phyloP scores from a whole-genome alignment of 2,329 filamentous ascomycete genomes.

The Claviceps africana region DNA sequence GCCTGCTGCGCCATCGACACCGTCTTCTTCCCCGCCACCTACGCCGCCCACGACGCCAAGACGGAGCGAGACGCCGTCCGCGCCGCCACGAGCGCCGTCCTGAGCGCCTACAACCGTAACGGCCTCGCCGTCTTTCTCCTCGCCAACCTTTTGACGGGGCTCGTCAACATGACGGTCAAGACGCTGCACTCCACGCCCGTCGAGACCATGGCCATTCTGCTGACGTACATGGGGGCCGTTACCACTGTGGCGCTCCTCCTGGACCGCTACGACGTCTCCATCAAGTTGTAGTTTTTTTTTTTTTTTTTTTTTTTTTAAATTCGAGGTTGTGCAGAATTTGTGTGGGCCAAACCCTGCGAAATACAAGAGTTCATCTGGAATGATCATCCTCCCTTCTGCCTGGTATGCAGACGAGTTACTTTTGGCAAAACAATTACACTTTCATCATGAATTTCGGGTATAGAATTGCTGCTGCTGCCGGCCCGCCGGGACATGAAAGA shows the following conservation, averaged over 20 bases:
- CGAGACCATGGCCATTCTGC: conserved; percentile 58
- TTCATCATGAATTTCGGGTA: not conserved
- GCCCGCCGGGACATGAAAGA: not conserved
- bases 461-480: not conserved
- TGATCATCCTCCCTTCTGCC: no score
- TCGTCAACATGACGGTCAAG: conserved; percentile 75
- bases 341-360: no score
- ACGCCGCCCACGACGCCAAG: conserved; percentile 40
- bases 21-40: conserved; percentile 59
- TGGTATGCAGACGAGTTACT: no score
- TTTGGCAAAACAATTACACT: no score
- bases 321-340: no score
- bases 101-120: conserved; percentile 77
- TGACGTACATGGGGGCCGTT: conserved; percentile 55
- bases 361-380: no score
- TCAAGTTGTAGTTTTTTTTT: conserved; percentile 50
- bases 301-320: no score
- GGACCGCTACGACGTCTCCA: conserved; percentile 51
- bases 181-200: conserved; percentile 59
- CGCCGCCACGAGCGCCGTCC: conserved; percentile 63
- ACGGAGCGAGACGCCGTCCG: conserved; percentile 51
- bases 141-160: conserved; percentile 78
- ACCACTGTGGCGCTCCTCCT: conserved; percentile 54
- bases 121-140: conserved; percentile 73
- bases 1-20: conserved; percentile 68